A percentile compares a stretch with the other conserved stretches of the same genome.
phyloP scores from a whole-genome alignment of 768 basidiomycete genomes.

The Sistotremastrum suecicum region DNA sequence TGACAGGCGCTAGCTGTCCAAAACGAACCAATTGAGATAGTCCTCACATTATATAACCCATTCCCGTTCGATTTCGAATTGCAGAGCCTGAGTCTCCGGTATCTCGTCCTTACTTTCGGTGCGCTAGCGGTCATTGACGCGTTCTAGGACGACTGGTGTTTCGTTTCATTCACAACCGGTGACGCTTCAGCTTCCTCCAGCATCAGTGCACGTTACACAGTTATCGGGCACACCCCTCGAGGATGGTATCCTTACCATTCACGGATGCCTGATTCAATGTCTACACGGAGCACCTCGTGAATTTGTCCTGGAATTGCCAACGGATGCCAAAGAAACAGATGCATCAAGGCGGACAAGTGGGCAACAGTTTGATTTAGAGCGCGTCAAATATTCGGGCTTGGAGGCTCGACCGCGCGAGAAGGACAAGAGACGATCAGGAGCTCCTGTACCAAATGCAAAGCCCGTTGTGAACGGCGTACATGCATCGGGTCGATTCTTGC shows the following conservation, averaged over 20 bases:
- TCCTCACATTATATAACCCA: conserved; percentile 78
- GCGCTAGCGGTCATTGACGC: background rate
- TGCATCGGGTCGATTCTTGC: conserved; percentile 38
- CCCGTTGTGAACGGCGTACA: conserved; percentile 8
- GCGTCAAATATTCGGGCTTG: conserved; percentile 63
- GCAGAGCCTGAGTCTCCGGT: conserved; percentile 74
- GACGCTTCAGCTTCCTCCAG: conserved; percentile 56
- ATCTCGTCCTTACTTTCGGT: conserved; percentile 5
- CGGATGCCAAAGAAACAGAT: conserved; percentile 22
- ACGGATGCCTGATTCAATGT: conserved; percentile 69
- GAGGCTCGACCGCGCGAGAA: conserved; percentile 54
- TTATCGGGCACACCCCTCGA: conserved; percentile 52
- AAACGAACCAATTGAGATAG: conserved; percentile 71
- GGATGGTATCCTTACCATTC: conserved; percentile 53
- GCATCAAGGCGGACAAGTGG: conserved; percentile 39
- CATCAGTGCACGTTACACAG: conserved; percentile 56
- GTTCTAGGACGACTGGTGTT: conserved; percentile 65
- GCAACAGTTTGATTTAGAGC: conserved; percentile 48
- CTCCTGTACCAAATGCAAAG: conserved; percentile 8
- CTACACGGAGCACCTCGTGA: conserved; percentile 57
- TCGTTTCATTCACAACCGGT: conserved; percentile 53
- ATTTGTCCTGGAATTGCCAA: conserved; percentile 62
- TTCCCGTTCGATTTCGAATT: conserved; percentile 88
- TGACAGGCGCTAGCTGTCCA: conserved; percentile 58
- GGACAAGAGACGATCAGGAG: conserved; percentile 23